Base-by-base conservation (phyloP, 1,139 yeast genomes). In the Pichia terricola region DNA sequence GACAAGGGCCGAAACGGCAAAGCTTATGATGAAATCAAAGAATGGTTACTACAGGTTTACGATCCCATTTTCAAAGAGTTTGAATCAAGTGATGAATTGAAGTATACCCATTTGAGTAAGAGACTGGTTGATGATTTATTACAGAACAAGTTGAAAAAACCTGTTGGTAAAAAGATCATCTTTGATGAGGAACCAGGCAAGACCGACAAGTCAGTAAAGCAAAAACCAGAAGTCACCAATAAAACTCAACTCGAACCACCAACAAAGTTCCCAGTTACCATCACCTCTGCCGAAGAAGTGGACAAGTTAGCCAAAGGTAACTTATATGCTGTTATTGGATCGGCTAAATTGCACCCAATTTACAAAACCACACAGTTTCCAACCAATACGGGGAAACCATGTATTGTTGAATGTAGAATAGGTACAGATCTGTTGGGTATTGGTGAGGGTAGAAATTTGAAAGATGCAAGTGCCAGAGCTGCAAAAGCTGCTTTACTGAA, bases 281-380 rank as follows among this genome's bases (percentile, higher is more conserved):
- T 46, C 4, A 39, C 37, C 11, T 38, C 45, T 3, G 28, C 49
- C 2, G 59, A 70, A 58, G 63, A 62, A 70, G 8, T 59, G 6
- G 70, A 79, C 53, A 72, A 69, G 48, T 74, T 75, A 42, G 86
- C 94, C n/a, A 91, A 91, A 56, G 74, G 79, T 22, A 81, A 80
- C 49, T 67, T 91, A 22, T 89, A 91, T 57, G 78, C 89, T 1
- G 66, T 82, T 42, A 78, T 91, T 43, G 96, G 96, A 0, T 74
- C 80, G 38, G 89, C 91, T 0, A 72, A 76, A 4, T 64, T 73
- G 47, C 79, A 78, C 35, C 83, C 95, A 0, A 46, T 30, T 30
- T 30, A 30, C 33, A 30, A 30, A 30, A 8, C 8, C 11, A 30
- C 33, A 30, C 33, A 30, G 22, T 16, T 16, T 16, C 22, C 22